Conservation (phyloP, 164 flowering plant species). For the Magnolia sinica region DNA sequence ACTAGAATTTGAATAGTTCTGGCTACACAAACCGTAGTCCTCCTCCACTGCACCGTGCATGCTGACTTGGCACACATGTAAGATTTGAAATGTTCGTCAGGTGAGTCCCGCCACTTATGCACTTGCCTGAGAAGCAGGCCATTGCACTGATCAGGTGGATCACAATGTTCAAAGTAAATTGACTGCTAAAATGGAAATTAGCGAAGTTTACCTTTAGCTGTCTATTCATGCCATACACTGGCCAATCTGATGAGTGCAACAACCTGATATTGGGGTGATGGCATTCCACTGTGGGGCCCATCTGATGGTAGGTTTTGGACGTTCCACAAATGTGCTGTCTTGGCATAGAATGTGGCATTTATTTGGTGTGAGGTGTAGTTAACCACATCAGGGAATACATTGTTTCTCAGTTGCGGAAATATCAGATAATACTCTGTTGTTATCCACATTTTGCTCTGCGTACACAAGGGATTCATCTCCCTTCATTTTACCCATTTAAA, state of each 20-base stretch:
- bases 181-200: background rate
- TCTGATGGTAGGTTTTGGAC: background rate
- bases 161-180: background rate
- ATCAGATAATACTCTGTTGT: background rate
- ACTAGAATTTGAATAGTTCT: no score
- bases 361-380: background rate
- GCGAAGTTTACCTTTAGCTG: background rate
- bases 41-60: no score
- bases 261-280: background rate
- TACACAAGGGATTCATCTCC: background rate
- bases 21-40: no score
- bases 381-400: background rate
- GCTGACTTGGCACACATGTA: no score
- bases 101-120: background rate
- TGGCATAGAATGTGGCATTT: background rate
- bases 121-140: background rate
- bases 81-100: no score
- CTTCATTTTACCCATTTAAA: background rate
- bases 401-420: background rate
- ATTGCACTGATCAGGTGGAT: background rate
- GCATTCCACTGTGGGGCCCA: background rate
- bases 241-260: background rate
- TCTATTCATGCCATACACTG: background rate
- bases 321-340: background rate
- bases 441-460: background rate